Base-by-base conservation (phyloP, 495 filamentous ascomycete genomes). In the Lindgomyces ingoldianus region DNA sequence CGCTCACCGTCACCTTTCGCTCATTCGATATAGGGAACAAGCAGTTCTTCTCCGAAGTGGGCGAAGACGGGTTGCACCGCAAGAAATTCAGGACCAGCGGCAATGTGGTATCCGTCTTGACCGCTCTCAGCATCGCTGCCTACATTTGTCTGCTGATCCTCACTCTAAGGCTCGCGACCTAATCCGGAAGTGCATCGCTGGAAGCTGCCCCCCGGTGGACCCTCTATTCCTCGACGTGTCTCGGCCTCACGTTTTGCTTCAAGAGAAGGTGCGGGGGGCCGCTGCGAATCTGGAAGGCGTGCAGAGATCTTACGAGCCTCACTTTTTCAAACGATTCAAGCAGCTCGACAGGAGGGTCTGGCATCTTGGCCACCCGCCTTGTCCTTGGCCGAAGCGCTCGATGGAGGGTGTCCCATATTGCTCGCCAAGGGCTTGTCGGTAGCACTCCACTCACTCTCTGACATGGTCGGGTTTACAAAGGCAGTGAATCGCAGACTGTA, bases 71-170 rank as follows among this genome's bases (percentile, higher is more conserved):
- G 0, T 71, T 89, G 61, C 76, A 81, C 62, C 77, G 81, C 64
- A 90, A 89, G 75, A 91, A 85, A 69, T 98, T 98, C 73, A 83
- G 94, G 65, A 97, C 92, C 9, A 94, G 90, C 74, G 92, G 93
- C 16, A 90, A 80, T 58, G 76, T 80, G 11, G 78, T 98, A 24
- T 81, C 92, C n/a, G 78, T 93, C 54, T 80, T 98, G 71, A 93
- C 89, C 41, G 79, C 77, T n/a, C 75, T 98, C 69, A 94, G 89
- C 73, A 77, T 96, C 27, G 86, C 84, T 25, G 89, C 92, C 19
- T 98, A 96, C 78, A 81, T 85, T 24, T 87, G 84, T 59, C 79
- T 98, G 71, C 79, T 96, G 57, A 86, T 87, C 12, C 77, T 98
- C 71, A 89, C 92, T 12, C 76, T 88, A 73, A 80, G 79, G 39